phyloP scores from a whole-genome alignment of 2,329 filamentous ascomycete genomes.

The Pseudodiploospora longispora region DNA sequence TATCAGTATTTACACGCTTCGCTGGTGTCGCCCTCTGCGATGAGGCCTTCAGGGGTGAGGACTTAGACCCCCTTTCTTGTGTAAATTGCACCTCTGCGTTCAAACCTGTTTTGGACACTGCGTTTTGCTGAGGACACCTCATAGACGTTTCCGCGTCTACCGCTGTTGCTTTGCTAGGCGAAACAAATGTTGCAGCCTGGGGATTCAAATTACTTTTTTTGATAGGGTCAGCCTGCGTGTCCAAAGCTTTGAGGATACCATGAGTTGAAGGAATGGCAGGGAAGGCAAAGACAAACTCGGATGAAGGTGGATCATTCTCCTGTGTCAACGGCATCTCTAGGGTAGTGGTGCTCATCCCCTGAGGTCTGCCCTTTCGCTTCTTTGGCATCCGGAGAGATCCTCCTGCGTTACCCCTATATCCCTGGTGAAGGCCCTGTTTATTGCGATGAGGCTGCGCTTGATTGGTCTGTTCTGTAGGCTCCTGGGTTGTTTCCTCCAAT shows the following conservation, averaged over 20 bases:
- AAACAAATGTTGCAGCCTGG: constrained; percentile 5
- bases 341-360: not conserved
- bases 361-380: constrained; percentile 17
- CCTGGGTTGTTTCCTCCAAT: too few species aligned
- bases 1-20: too few species aligned
- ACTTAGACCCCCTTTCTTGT: too few species aligned
- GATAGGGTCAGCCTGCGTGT: not conserved
- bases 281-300: constrained; percentile 10
- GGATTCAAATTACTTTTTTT: constrained; percentile 8
- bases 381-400: constrained; percentile 26
- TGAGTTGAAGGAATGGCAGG: not conserved
- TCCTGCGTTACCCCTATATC: constrained; percentile 21
- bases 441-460: constrained; percentile 1
- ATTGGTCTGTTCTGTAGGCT: too few species aligned
- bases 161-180: constrained; percentile 1
- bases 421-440: constrained; percentile 9
- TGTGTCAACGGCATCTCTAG: constrained; percentile 1
- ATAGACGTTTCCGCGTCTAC: not conserved
- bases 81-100: too few species aligned
- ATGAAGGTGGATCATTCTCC: constrained; percentile 6
- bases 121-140: too few species aligned
- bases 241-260: not conserved
- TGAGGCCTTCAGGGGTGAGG: too few species aligned
- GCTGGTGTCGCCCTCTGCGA: too few species aligned
- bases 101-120: too few species aligned